Evolutionary conservation across 495 filamentous ascomycete genomes (phyloP).

Genomic region (Neurospora cerealis): DNA sequence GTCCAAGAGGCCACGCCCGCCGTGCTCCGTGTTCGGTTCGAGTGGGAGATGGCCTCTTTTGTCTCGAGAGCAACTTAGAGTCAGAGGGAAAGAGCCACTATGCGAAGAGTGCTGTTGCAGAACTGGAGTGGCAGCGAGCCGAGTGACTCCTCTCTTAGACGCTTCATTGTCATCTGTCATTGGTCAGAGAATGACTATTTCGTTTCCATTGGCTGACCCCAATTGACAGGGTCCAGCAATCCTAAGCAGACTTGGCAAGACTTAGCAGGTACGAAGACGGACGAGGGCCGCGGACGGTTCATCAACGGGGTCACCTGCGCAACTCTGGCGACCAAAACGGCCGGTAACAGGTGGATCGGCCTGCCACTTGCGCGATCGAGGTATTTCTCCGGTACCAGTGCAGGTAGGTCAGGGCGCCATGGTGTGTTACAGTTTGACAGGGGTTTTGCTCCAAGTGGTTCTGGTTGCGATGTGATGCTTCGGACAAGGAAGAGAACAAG

Average conservation of each 20-base stretch:
- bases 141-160: not conserved
- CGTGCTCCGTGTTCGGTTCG: not conserved
- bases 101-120: not conserved
- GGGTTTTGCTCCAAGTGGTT: not conserved
- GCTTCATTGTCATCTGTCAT: not conserved
- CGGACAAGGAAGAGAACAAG: not conserved
- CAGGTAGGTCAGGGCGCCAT: conserved; percentile 2
- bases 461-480: not conserved
- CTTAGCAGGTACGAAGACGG: not conserved
- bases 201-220: not conserved
- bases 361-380: conserved; percentile 13
- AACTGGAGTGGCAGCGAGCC: not conserved
- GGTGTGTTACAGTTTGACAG: not conserved
- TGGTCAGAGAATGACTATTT: not conserved
- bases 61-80: not conserved
- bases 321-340: not conserved
- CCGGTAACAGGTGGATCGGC: conserved; percentile 9
- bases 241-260: not conserved
- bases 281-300: not conserved
- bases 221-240: not conserved
- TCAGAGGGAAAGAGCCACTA: not conserved
- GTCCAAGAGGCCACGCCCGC: not conserved
- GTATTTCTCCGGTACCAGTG: conserved; percentile 18
- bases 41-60: not conserved
- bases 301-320: not conserved